These are phyloP conservation scores for Verticillium nubilum DNA, from an alignment of 2,329 filamentous ascomycete species.

Conservation along the genomic window DNA sequence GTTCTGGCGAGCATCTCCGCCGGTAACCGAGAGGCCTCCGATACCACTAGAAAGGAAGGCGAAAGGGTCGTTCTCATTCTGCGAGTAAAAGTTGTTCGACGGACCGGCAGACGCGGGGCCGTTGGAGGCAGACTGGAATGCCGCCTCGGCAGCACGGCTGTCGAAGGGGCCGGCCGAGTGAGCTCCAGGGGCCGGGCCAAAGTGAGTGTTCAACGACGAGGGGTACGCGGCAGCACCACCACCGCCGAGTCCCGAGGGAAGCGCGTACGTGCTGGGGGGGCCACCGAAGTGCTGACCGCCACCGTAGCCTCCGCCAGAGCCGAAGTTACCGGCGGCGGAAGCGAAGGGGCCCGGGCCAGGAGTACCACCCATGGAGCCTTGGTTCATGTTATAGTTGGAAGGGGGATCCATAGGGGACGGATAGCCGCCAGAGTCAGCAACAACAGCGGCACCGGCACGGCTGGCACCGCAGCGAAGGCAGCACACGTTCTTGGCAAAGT, in stretches of 20 bases:
- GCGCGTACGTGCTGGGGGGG: constrained; percentile 80
- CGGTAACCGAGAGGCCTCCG: constrained; percentile 65
- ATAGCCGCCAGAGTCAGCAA: constrained; percentile 88
- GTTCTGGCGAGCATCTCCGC: constrained; percentile 58
- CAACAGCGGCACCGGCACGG: constrained; percentile 86
- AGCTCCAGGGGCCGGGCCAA: constrained; percentile 67
- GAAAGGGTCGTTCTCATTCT: constrained; percentile 69
- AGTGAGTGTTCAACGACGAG: constrained; percentile 75
- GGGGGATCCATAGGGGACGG: constrained; percentile 84
- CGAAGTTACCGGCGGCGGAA: constrained; percentile 58
- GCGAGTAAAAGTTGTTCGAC: constrained; percentile 63
- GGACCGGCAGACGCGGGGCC: constrained; percentile 72
- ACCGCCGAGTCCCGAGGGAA: constrained; percentile 80
- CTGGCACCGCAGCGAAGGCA: constrained; percentile 95
- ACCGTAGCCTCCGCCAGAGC: constrained; percentile 49
- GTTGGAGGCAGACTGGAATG: constrained; percentile 85
- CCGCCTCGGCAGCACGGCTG: constrained; percentile 87
- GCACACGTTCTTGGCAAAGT: constrained; percentile 99
- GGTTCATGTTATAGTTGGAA: constrained; percentile 78
- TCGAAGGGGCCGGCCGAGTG: constrained; percentile 86
- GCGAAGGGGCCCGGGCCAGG: constrained; percentile 74
- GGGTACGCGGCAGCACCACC: constrained; percentile 75
- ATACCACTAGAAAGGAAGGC: constrained; percentile 74
- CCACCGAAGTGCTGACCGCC: constrained; percentile 65
- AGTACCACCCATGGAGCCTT: constrained; percentile 79